Conservation (phyloP, 1,284 basidiomycete genomes). For the Ustilago xerochloae region DNA sequence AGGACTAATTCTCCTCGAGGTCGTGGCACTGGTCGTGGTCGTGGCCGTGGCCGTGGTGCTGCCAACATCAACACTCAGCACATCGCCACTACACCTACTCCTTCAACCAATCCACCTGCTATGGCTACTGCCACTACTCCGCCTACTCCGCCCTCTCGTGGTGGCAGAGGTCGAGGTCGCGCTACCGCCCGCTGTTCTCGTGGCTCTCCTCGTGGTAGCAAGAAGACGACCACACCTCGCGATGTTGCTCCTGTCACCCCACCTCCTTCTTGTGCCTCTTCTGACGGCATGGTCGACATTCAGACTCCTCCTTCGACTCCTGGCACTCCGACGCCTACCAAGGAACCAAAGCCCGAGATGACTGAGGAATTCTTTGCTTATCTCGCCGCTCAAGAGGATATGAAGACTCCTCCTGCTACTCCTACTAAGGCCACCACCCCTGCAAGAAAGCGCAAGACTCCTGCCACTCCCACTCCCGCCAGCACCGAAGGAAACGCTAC, state of each 20-base stretch:
- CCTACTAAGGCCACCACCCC: neutral
- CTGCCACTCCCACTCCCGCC: neutral
- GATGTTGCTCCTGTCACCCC: neutral
- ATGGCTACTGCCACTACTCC: neutral
- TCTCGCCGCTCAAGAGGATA: neutral
- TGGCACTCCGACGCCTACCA: neutral
- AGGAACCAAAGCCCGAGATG: neutral
- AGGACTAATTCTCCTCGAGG: constrained; percentile 6
- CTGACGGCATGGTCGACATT: neutral
- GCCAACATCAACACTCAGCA: neutral
- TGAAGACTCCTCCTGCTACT: constrained; percentile 3
- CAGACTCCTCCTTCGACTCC: neutral
- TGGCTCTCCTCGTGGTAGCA: constrained; percentile 3
- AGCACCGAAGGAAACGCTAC: neutral
- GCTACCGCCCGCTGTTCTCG: no score
- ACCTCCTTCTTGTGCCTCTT: neutral
- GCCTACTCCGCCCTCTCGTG: no score
- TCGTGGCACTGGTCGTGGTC: constrained; percentile 3
- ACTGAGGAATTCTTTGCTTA: neutral
- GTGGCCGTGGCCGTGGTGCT: neutral
- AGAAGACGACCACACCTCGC: neutral
- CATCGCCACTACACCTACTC: no score
- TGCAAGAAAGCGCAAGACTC: constrained; percentile 14
- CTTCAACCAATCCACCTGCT: no score
- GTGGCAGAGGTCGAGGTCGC: neutral